A percentile compares a stretch with the other conserved stretches of the same genome.
Evolutionary conservation across 2,329 filamentous ascomycete genomes (phyloP).

Genomic region (Xylaria sp.): DNA sequence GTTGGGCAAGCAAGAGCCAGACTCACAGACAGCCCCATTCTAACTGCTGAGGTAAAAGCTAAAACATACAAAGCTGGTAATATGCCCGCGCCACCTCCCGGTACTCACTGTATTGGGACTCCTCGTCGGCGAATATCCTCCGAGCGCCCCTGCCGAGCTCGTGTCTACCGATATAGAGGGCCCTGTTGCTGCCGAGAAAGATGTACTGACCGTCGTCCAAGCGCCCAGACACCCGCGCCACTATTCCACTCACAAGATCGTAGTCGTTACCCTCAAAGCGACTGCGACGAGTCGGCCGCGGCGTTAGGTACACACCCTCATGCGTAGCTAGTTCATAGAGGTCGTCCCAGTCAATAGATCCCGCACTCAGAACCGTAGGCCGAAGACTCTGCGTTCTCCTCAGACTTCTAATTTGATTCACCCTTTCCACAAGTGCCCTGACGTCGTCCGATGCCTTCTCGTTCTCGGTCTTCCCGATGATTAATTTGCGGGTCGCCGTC

Average conservation of each 20-base stretch:
- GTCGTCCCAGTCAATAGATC: no score
- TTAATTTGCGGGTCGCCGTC: no score
- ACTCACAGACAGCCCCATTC: no score
- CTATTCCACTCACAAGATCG: neutral
- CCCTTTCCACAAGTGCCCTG: no score
- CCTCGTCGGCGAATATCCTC: neutral
- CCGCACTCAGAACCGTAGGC: neutral
- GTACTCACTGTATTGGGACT: neutral
- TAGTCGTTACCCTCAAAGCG: neutral
- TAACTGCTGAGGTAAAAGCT: no score
- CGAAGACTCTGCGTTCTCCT: neutral
- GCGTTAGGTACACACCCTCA: slow-evolving; percentile 4
- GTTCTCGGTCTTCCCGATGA: no score
- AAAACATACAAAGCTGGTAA: slow-evolving; percentile 16
- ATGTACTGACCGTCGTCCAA: neutral
- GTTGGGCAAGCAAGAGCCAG: no score
- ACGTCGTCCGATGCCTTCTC: no score
- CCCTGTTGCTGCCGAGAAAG: slow-evolving; percentile 10
- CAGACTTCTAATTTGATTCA: no score
- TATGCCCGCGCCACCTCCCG: neutral
- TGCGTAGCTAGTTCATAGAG: neutral
- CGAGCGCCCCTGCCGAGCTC: neutral
- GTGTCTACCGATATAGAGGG: neutral
- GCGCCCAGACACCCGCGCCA: slow-evolving; percentile 6
- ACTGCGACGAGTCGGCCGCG: neutral